Evolutionary conservation across 129 eudicot species (phyloP).

Genomic region (Ambrosia artemisiifolia): DNA sequence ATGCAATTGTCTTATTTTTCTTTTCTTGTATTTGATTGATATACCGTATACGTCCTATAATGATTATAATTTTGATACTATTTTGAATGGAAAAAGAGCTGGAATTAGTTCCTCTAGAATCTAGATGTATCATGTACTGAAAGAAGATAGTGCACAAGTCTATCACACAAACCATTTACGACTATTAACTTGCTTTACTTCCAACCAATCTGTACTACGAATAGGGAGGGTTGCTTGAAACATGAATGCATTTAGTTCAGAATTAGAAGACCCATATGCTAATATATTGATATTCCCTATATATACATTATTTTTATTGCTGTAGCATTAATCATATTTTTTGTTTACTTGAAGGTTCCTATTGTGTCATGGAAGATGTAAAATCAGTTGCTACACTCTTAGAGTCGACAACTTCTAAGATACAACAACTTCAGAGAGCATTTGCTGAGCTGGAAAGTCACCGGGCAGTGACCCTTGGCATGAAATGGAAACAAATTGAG

Average conservation of each 20-base stretch:
- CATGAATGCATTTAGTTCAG: too few species aligned
- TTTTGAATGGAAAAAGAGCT: neutral
- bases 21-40: neutral
- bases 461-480: constrained; percentile 81
- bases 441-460: constrained; percentile 97
- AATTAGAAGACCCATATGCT: too few species aligned
- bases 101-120: neutral
- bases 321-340: constrained; percentile 1
- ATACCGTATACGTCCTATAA: too few species aligned
- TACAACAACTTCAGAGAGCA: constrained; percentile 94
- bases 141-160: too few species aligned
- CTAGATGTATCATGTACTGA: too few species aligned
- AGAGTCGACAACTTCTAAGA: constrained; percentile 87
- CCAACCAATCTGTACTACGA: too few species aligned
- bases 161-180: too few species aligned
- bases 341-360: constrained; percentile 20
- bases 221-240: too few species aligned
- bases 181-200: too few species aligned
- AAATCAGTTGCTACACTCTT: constrained; percentile 68
- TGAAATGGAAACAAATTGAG: constrained; percentile 96
- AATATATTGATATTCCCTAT: neutral
- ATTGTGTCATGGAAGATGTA: constrained; percentile 69
- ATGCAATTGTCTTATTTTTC: neutral
- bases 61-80: too few species aligned
- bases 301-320: neutral